Evolutionary conservation across 2,329 filamentous ascomycete species (phyloP).

Genomic region (Zymoseptoria crescenta): DNA sequence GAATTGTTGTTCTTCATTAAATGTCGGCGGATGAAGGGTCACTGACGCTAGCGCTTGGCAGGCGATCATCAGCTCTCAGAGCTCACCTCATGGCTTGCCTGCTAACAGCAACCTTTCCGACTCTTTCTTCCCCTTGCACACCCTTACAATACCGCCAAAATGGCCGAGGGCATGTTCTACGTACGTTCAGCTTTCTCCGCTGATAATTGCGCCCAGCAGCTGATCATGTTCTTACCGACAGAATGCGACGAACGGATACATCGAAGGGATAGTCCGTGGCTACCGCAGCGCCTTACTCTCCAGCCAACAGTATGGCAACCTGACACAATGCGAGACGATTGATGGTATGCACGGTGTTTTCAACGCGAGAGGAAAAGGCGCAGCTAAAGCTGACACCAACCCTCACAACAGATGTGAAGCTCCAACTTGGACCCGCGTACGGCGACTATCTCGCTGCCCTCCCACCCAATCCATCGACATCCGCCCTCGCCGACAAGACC

Average conservation of each 20-base stretch:
- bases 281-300: slow-evolving; percentile 93
- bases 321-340: slow-evolving; percentile 95
- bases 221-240: slow-evolving; percentile 32
- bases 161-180: slow-evolving; percentile 39
- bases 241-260: slow-evolving; percentile 60
- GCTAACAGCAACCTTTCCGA: not conserved
- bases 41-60: not conserved
- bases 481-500: slow-evolving; percentile 84
- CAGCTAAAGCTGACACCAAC: slow-evolving; percentile 7
- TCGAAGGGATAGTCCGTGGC: slow-evolving; percentile 94
- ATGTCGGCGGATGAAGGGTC: not conserved
- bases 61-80: not conserved
- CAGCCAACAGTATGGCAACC: slow-evolving; percentile 82
- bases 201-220: slow-evolving; percentile 11
- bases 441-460: slow-evolving; percentile 93
- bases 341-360: slow-evolving; percentile 64
- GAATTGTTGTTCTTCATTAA: not conserved
- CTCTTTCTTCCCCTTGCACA: not conserved
- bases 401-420: slow-evolving; percentile 72
- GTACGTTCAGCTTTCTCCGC: slow-evolving; percentile 27
- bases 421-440: slow-evolving; percentile 92
- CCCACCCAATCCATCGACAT: slow-evolving; percentile 93
- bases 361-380: no score
- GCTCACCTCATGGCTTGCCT: not conserved
- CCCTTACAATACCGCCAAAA: slow-evolving; percentile 22